phyloP scores from a whole-genome alignment of 2,329 filamentous ascomycete genomes.

The Leptographium galeiforme region DNA sequence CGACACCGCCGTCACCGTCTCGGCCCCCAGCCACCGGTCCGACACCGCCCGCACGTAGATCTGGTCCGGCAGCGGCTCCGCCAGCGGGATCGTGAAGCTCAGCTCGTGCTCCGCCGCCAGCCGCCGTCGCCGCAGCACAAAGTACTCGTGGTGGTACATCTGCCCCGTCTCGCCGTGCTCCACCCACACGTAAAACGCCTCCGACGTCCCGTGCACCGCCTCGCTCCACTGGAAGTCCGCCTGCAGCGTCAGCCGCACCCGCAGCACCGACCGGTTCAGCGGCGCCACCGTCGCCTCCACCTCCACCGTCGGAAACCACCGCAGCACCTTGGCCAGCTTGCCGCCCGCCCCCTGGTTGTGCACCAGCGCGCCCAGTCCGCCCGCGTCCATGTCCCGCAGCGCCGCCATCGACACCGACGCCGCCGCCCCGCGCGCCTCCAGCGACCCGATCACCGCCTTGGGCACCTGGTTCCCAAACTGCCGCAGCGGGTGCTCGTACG shows the following conservation, averaged over 20 bases:
- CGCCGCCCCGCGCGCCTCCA: constrained; percentile 47
- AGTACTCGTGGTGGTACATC: constrained; percentile 96
- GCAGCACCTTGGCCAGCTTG: constrained; percentile 66
- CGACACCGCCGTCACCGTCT: constrained; percentile 88
- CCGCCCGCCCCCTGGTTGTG: constrained; percentile 82
- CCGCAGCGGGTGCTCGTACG: constrained; percentile 84
- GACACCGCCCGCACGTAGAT: constrained; percentile 93
- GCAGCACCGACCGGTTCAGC: constrained; percentile 82
- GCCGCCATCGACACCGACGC: constrained; percentile 53
- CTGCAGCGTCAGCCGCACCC: constrained; percentile 75
- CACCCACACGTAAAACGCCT: constrained; percentile 98
- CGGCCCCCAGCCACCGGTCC: constrained; percentile 90
- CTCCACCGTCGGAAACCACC: constrained; percentile 83
- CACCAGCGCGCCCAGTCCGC: constrained; percentile 81
- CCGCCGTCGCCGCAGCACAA: constrained; percentile 82
- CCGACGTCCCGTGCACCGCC: constrained; percentile 79
- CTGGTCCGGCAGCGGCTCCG: constrained; percentile 84
- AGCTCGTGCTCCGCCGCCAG: constrained; percentile 93
- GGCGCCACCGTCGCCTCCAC: constrained; percentile 93
- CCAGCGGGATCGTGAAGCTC: constrained; percentile 91
- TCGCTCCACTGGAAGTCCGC: constrained; percentile 95
- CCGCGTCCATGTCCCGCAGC: constrained; percentile 82
- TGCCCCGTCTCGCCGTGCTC: constrained; percentile 96
- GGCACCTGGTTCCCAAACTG: constrained; percentile 71
- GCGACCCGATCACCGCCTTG: constrained; percentile 65